Conservation (phyloP, 768 basidiomycete genomes). For the Cantharellus anzutake region DNA sequence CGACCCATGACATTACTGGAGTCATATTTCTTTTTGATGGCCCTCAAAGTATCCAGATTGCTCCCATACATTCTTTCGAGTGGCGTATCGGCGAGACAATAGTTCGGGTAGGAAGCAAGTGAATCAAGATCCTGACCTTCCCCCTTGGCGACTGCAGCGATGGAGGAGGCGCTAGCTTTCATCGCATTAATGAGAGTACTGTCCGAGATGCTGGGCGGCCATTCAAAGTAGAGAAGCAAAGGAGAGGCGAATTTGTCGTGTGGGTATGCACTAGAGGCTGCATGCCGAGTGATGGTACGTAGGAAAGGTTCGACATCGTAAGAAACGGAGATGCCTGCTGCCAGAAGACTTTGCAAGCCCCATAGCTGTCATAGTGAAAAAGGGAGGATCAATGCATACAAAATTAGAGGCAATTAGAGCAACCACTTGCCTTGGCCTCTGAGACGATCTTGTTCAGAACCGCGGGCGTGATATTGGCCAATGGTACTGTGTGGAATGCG, state of each 20-base stretch:
- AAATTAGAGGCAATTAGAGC: not conserved
- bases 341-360: not conserved
- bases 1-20: not conserved
- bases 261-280: not conserved
- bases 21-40: no score
- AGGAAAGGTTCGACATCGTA: not conserved
- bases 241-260: not conserved
- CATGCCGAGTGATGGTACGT: not conserved
- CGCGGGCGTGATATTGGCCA: not conserved
- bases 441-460: not conserved
- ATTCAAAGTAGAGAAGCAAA: not conserved
- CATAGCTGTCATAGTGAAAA: not conserved
- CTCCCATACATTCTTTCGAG: no score
- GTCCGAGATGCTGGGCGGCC: not conserved
- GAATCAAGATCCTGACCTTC: constrained; percentile 9
- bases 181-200: not conserved
- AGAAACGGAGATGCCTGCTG: not conserved
- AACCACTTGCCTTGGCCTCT: not conserved
- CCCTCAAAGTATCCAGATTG: no score
- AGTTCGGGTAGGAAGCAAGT: no score
- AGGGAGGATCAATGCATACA: not conserved
- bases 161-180: constrained; percentile 2
- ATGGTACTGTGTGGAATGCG: not conserved
- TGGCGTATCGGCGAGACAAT: no score
- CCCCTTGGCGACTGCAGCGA: constrained; percentile 21